Evolutionary conservation across 805 yeast species (phyloP), one percentile per base, ranked within the genome.

Genomic region (Wickerhamiella alocasiicola): DNA sequence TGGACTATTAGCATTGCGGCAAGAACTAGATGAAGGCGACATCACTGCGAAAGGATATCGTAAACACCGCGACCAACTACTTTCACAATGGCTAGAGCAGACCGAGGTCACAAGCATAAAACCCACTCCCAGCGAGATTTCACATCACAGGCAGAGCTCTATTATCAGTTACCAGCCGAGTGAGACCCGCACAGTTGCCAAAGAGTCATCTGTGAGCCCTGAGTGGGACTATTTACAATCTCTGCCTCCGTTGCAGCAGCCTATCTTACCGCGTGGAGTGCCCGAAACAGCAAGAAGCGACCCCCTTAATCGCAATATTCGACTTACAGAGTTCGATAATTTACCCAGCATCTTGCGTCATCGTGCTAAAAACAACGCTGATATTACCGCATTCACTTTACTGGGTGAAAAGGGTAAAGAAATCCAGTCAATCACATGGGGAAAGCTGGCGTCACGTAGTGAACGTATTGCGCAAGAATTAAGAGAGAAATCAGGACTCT

Each of bases 401-500:
- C 63, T 91, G 11, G 95, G 85, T 54, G 55, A 70, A 3, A 80
- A 73, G 49, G 96, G 95, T 5, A 87, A 83, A 55, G 96, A 87
- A 53, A 65, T 71, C 1, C 67, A 67, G 26, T 63, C 80, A 0
- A 79, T 88, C 11, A 67, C 88, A 1, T 91, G 98, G 98, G 95
- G 83, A 44, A 85, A 83, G 54, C 65, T 91, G 12, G 81, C 83
- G 48, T 57, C 78, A 30, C 73, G 78, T 50, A 80, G 96, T 0
- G 94, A 84, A 54, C 84, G 81, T 52, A 78, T 91, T 6, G 95
- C 95, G 0, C 83, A 78, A 56, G 81, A 78, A 55, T 78, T 84
- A 45, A 67, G 75, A 34, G 83, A 79, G 53, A 78, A 78, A 51
- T 66, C 80, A 9, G 75, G 82, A 1, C 61, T 84, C 23, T 80